These are phyloP conservation scores for Wickerhamiella kurtzmanii DNA, from an alignment of 805 yeast genomes.

Conservation along the genomic window DNA sequence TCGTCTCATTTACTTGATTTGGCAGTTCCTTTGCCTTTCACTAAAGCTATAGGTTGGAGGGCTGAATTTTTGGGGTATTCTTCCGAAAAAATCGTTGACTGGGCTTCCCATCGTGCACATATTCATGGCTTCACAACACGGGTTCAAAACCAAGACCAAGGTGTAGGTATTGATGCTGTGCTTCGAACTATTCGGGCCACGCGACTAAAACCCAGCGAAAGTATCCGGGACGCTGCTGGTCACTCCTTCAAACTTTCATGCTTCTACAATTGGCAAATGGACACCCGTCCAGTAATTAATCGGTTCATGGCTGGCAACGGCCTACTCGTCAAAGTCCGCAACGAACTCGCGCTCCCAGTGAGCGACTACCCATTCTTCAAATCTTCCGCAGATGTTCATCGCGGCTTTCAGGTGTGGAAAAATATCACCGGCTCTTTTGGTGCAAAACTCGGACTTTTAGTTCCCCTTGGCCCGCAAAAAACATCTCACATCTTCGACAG, in stretches of 20 bases:
- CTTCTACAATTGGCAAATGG: conserved; percentile 31
- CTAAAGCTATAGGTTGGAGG: conserved; percentile 31
- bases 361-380: conserved; percentile 25
- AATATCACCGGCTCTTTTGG: conserved; percentile 11
- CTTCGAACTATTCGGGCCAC: conserved; percentile 43
- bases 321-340: conserved; percentile 26
- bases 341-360: conserved; percentile 34
- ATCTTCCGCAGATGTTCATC: conserved; percentile 26
- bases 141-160: conserved; percentile 28
- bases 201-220: conserved; percentile 35
- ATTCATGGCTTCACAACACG: conserved; percentile 33
- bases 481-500: conserved; percentile 56
- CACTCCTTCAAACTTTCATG: conserved; percentile 46
- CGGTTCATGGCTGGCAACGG: conserved; percentile 38
- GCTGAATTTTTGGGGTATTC: conserved; percentile 39
- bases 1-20: conserved; percentile 41
- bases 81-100: conserved; percentile 38
- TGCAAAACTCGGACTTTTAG: conserved; percentile 15
- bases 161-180: conserved; percentile 46
- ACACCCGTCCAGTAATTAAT: conserved; percentile 29
- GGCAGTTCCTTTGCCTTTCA: conserved; percentile 38
- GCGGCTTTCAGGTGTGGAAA: conserved; percentile 20
- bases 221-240: conserved; percentile 46
- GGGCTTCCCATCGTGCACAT: conserved; percentile 43
- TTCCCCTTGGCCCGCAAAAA: conserved; percentile 11